Evolutionary conservation across 1,139 yeast genomes (phyloP), one percentile per base, ranked within the genome.

Genomic region (Diutina siamensis): DNA sequence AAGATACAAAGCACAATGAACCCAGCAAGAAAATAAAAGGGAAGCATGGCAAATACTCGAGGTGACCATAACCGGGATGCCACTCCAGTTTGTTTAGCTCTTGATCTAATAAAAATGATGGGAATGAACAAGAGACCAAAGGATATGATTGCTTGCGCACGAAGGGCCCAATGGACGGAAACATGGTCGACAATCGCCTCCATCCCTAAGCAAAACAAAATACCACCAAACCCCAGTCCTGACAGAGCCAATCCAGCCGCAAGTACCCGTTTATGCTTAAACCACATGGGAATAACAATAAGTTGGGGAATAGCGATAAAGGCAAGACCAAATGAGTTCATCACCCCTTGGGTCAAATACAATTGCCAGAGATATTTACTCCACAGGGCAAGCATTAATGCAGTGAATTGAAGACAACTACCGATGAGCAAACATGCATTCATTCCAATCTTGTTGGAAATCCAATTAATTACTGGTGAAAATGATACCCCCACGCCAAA

Each of bases 211-310:
- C 61, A 65, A 50, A 62, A 74, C 51, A 63, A 60, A 33, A 81
- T 69, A 2, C 87, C 87, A 1, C 86, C 88, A 5, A 72, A 59
- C 8, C 83, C 79, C 1, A 83, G 71, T 0, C 86, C 85, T 1
- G 79, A 71, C 0, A 80, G 70, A 0, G 76, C 73, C 1, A 80
- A 51, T 3, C 84, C 82, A 17, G 31, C 42, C 13, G 42, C 42
- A 9, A 38, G 15, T 7, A 38, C 32, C 12, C 71, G 60, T 32
- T 32, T 41, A n/a, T 32, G 13, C 20, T 21, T 31, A 19, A 41
- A 41, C 44, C 44, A 78, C 57, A 32, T 34, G 15, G 45, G 45
- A 12, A 34, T 4, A 18, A 34, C 10, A 7, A 21, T n/a, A 0
- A 80, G 76, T 48, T 83, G 49, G 20, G 47, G 36, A n/a, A 49